Evolutionary conservation across 345 rosid species (phyloP).

Genomic region (Sisymbrium altissimum): DNA sequence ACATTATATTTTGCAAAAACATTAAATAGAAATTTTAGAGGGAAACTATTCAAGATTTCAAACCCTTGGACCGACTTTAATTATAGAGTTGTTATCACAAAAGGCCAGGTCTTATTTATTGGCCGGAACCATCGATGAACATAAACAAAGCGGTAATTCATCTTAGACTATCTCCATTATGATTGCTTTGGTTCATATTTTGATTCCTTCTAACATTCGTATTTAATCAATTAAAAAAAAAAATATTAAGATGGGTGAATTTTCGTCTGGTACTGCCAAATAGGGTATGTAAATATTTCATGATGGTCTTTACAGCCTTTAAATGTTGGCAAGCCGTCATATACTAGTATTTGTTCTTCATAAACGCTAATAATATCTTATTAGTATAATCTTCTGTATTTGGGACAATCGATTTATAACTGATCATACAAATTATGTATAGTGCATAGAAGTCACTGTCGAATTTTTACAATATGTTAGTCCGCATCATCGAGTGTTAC

Average conservation of each 20-base stretch:
- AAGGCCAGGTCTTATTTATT: slow-evolving; percentile 26
- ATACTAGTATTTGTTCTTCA: not conserved
- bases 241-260: no score
- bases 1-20: not conserved
- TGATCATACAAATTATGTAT: no score
- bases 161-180: not conserved
- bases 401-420: no score
- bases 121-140: slow-evolving; percentile 21
- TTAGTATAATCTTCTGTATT: no score
- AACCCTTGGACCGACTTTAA: slow-evolving; percentile 31
- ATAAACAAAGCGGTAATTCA: not conserved
- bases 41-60: not conserved
- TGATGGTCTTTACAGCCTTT: not conserved
- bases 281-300: not conserved
- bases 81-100: slow-evolving; percentile 13
- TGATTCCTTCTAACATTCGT: not conserved
- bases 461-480: no score
- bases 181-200: not conserved
- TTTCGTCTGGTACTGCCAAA: not conserved
- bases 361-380: not conserved
- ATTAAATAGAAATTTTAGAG: not conserved
- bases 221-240: no score
- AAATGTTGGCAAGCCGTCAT: not conserved
- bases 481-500: no score
- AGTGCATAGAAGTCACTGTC: no score